These are phyloP conservation scores for Phytophthora pistaciae DNA, from an alignment of 352 stramenopile genomes.

Conservation along the genomic window DNA sequence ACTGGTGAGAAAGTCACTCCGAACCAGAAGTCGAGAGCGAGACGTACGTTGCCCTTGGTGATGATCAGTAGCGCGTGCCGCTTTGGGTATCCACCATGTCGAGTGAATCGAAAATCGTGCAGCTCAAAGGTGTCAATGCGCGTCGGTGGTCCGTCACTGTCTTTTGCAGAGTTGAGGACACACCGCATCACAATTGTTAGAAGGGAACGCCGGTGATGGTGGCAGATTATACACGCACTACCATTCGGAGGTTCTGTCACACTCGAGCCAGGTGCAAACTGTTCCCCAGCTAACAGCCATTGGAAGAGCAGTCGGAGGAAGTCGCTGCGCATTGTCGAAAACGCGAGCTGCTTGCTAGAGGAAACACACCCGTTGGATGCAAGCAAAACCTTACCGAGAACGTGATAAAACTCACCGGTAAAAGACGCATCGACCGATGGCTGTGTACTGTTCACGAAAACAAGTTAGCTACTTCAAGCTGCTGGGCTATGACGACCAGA, in stretches of 20 bases:
- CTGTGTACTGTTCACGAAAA: conserved; percentile 17
- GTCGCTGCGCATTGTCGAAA: conserved; percentile 46
- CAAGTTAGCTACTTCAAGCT: conserved; percentile 1
- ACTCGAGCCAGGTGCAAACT: conserved; percentile 18
- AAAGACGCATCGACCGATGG: conserved; percentile 32
- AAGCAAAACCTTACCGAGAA: neutral
- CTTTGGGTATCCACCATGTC: conserved; percentile 47
- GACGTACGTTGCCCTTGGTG: conserved; percentile 39
- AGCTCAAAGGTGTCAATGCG: conserved; percentile 36
- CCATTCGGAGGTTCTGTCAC: neutral
- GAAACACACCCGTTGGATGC: neutral
- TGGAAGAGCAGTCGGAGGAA: conserved; percentile 41
- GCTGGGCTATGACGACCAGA: neutral
- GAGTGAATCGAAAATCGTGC: conserved; percentile 45
- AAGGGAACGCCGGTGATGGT: neutral
- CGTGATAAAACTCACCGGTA: conserved; percentile 21
- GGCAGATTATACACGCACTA: neutral
- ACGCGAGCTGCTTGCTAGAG: conserved; percentile 37
- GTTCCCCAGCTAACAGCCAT: conserved; percentile 36
- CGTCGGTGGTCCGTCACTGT: conserved; percentile 12
- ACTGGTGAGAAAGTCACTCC: neutral
- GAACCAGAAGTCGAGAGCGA: neutral
- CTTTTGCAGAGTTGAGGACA: neutral
- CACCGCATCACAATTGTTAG: neutral
- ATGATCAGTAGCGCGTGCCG: conserved; percentile 44